A percentile compares a stretch with the other conserved stretches of the same genome.
Conservation (phyloP, 2,329 filamentous ascomycete species). For the Phyllachora maydis region DNA sequence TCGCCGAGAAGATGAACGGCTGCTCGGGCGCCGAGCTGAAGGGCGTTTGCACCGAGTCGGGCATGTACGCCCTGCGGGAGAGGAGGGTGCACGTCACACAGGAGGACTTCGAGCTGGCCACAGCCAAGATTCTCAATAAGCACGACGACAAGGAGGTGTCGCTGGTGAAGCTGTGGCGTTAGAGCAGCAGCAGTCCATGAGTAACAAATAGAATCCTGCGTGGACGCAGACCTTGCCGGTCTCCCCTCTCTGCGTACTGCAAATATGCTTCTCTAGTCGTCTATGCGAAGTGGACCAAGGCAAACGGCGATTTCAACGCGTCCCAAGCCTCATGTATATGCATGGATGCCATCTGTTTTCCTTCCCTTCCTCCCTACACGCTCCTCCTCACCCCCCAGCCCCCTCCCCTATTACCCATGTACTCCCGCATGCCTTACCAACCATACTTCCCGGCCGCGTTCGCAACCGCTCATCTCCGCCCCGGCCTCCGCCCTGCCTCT, state of each 20-base stretch:
- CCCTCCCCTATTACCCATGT: constrained; percentile 12
- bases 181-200: too few relatives aligned
- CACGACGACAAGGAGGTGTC: constrained; percentile 96
- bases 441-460: too few relatives aligned
- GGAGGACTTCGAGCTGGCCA: constrained; percentile 96
- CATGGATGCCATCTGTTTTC: too few relatives aligned
- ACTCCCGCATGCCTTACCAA: constrained; percentile 8
- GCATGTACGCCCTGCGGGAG: constrained; percentile 94
- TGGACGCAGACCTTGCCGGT: too few relatives aligned
- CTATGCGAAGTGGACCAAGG: too few relatives aligned
- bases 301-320: too few relatives aligned
- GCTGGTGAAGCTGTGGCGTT: constrained; percentile 55
- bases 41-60: constrained; percentile 95
- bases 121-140: constrained; percentile 98
- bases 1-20: constrained; percentile 99
- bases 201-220: too few relatives aligned
- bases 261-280: too few relatives aligned
- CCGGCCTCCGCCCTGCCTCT: constrained; percentile 7
- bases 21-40: constrained; percentile 96
- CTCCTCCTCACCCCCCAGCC: background rate
- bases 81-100: constrained; percentile 94
- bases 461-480: constrained; percentile 1
- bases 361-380: too few relatives aligned
- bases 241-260: too few relatives aligned
- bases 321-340: too few relatives aligned